These are phyloP conservation scores for Metschnikowia proteae DNA, from an alignment of 805 yeast species.

Conservation along the genomic window DNA sequence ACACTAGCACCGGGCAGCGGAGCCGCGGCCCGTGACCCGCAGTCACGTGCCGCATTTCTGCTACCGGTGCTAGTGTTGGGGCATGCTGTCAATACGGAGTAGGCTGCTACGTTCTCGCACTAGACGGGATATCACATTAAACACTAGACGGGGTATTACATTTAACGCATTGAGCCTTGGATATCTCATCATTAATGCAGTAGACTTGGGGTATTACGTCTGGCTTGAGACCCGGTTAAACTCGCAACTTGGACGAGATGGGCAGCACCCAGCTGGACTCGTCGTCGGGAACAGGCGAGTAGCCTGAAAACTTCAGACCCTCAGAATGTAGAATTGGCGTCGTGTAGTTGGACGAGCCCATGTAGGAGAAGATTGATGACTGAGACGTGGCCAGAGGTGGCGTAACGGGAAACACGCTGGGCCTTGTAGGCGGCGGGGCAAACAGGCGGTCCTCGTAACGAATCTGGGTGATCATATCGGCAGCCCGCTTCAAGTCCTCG, in stretches of 20 bases:
- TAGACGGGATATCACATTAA: no score
- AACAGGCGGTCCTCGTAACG: conserved; percentile 4
- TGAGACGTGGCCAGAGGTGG: conserved; percentile 45
- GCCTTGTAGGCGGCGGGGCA: conserved; percentile 6
- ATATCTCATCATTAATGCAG: background rate
- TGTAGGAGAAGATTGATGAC: conserved; percentile 32
- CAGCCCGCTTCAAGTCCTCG: conserved; percentile 14
- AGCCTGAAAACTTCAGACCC: conserved; percentile 11
- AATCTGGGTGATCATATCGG: conserved; percentile 14
- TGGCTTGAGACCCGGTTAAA: background rate
- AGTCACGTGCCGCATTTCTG: no score
- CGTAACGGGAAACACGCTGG: conserved; percentile 26
- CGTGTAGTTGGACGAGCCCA: conserved; percentile 17
- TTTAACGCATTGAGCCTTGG: background rate
- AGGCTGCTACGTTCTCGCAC: no score
- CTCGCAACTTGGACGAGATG: conserved; percentile 12
- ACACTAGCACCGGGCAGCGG: no score
- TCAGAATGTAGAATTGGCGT: conserved; percentile 15
- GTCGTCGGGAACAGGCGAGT: conserved; percentile 13
- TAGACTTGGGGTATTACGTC: background rate
- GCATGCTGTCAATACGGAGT: no score
- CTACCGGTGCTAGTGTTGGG: no score
- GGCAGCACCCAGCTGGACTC: conserved; percentile 19
- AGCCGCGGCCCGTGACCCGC: no score
- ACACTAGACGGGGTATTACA: background rate